Conservation (phyloP, 1,139 yeast species). For the Sugiyamaella grinbergsii region DNA sequence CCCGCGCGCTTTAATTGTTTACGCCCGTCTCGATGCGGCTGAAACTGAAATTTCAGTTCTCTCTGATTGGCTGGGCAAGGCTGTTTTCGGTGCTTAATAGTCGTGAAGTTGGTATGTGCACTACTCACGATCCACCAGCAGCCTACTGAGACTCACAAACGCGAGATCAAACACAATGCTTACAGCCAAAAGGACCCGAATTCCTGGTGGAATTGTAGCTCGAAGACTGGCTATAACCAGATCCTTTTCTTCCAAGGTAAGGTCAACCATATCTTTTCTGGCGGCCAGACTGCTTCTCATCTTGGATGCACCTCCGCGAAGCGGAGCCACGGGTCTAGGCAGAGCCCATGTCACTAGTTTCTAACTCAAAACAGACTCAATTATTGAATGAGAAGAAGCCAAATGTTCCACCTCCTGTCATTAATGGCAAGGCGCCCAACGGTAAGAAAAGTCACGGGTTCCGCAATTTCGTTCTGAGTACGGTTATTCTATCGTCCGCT, state of each 20-base stretch:
- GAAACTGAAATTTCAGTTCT: conserved; percentile 5
- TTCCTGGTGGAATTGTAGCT: conserved; percentile 3
- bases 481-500: conserved; percentile 35
- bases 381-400: conserved; percentile 1
- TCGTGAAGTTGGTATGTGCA: conserved; percentile 3
- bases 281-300: not conserved
- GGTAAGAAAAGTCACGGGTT: conserved; percentile 34
- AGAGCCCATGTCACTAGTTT: not conserved
- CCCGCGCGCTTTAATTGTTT: not conserved
- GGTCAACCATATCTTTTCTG: not conserved
- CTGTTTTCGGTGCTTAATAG: conserved; percentile 2
- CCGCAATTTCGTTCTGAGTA: conserved; percentile 38
- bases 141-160: not conserved
- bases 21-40: not conserved
- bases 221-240: conserved; percentile 13
- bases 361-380: conserved; percentile 7
- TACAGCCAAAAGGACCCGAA: conserved; percentile 7
- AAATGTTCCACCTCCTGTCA: not conserved
- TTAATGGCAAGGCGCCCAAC: not conserved
- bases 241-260: conserved; percentile 11
- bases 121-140: not conserved
- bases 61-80: conserved; percentile 15
- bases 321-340: conserved; percentile 5
- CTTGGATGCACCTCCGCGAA: not conserved
- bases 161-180: conserved; percentile 8